Evolutionary conservation across 176 grass and related monocot genomes (phyloP), one percentile per base, ranked within the genome.

Genomic region (Ensete glaucum): DNA sequence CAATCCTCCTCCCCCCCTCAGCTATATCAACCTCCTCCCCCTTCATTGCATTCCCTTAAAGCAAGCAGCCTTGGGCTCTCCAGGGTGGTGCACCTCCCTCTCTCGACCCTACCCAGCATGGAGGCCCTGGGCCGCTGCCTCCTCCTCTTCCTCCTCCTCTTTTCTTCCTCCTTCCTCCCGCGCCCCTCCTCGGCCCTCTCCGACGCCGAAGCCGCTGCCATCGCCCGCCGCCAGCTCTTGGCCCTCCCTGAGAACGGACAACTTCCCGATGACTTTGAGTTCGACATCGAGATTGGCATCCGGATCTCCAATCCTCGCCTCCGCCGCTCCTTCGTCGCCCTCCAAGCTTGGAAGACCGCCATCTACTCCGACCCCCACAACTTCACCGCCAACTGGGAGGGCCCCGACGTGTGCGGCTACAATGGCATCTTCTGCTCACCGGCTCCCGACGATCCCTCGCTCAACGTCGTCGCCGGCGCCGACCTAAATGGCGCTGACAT

Each of bases 91-190:
- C 34, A 43, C 34, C 34, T 43, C 34, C n/a, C 57, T 60, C 57
- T n/a, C 15, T 60, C 57, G 15, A 60, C 9, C 57, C 16, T 15
- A n/a, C 57, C 9, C 16, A 20, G 17, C 15, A 60, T 60, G 57
- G 57, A 60, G 57, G 57, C 57, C 57, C n/a, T 60, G 6, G 57
- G 57, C 57, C 57, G 57, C 57, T 60, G 17, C 9, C 57, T 57
- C 54, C 54, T 60, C 57, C 57, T 60, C 57, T 60, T 60, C 57
- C 57, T 60, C 57, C 57, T 60, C 57, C 57, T 60, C 57, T 60
- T 60, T n/a, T 60, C 57, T 60, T 60, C 9, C 57, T 60, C 57
- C 15, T 1, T 43, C 34, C 4, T 43, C 34, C 34, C 34, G 34
- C 34, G 34, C 34, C 34, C 9, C 3, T 20, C 17, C 17, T 5